phyloP scores from a whole-genome alignment of 1,139 yeast species.

The Zhuliangozyma blackwelliae region DNA sequence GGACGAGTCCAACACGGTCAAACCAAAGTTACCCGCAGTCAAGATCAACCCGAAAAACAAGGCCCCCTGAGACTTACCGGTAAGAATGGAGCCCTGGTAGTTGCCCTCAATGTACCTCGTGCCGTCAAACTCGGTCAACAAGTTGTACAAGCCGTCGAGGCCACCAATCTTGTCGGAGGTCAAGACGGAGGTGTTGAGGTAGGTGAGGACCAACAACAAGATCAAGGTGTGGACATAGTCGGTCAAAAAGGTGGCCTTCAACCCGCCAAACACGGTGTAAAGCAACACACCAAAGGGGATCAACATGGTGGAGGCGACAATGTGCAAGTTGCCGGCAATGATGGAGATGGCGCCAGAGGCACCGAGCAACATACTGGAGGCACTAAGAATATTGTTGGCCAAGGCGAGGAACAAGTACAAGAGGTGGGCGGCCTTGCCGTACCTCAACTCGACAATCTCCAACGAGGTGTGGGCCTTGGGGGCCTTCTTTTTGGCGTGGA shows the following conservation, averaged over 20 bases:
- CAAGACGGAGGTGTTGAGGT: slow-evolving; percentile 24
- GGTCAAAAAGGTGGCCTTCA: slow-evolving; percentile 38
- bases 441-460: slow-evolving; percentile 27
- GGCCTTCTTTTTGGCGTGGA: slow-evolving; percentile 27
- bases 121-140: slow-evolving; percentile 14
- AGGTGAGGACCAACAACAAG: slow-evolving; percentile 25
- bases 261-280: slow-evolving; percentile 38
- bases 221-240: slow-evolving; percentile 34
- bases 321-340: slow-evolving; percentile 29
- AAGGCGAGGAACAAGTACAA: slow-evolving; percentile 28
- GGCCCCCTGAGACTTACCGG: slow-evolving; percentile 31
- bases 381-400: slow-evolving; percentile 28
- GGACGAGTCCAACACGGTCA: slow-evolving; percentile 28
- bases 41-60: slow-evolving; percentile 26
- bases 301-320: slow-evolving; percentile 29
- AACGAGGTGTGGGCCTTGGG: slow-evolving; percentile 27
- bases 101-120: slow-evolving; percentile 26
- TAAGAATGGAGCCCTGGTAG: slow-evolving; percentile 28
- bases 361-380: slow-evolving; percentile 34
- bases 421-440: slow-evolving; percentile 26
- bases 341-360: slow-evolving; percentile 33
- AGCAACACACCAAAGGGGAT: slow-evolving; percentile 35
- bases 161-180: slow-evolving; percentile 25
- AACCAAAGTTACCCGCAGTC: slow-evolving; percentile 26
- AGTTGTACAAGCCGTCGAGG: slow-evolving; percentile 23